Base-by-base conservation (phyloP, 1,139 yeast species). In the Geotrichum macrosporum region DNA sequence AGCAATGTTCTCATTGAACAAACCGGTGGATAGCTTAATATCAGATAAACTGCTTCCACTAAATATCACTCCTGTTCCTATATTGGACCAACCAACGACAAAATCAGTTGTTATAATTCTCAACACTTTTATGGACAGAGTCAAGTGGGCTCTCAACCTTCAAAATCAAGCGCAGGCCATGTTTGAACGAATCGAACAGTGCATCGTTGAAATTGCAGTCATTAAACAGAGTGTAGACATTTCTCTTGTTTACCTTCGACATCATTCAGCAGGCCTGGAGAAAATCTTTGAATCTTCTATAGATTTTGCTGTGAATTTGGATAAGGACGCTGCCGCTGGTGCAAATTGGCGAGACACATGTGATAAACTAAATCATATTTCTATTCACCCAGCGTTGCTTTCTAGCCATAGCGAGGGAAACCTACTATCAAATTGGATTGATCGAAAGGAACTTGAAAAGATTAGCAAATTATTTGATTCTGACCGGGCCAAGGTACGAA, bases 171-270 rank as follows among this genome's bases (percentile, higher is more conserved):
- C 51, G 2, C 45, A 48, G 13, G 32, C 41, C 21, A 35, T 51
- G 10, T 20, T 44, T 20, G 31, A 44, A 34, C 46, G 37, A 16
- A 48, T 54, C 5, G 51, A 48, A 16, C 32, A 46, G 19, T 38
- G 41, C 19, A 44, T 42, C n/a, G 30, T 44, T 2, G 52, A 59
- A 42, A 57, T 58, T 13, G 44, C 46, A 9, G 58, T 60, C 10
- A 56, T 64, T 13, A 52, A 56, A 32, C 55, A 53, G n/a, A 63
- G 64, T 12, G 54, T 59, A 2, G 56, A 52, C 6, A 58, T 62
- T 12, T 64, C 66, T 3, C 51, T 62, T 21, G 52, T 57, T 2
- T 62, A 63, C 44, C 50, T 64, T 52, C 52, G 54, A 22, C 59
- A 56, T 26, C 65, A 63, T 41, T 53, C 63, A 3, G 47, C 48